phyloP scores from a whole-genome alignment of 768 basidiomycete genomes.

The Termitomyces bulborhizus region DNA sequence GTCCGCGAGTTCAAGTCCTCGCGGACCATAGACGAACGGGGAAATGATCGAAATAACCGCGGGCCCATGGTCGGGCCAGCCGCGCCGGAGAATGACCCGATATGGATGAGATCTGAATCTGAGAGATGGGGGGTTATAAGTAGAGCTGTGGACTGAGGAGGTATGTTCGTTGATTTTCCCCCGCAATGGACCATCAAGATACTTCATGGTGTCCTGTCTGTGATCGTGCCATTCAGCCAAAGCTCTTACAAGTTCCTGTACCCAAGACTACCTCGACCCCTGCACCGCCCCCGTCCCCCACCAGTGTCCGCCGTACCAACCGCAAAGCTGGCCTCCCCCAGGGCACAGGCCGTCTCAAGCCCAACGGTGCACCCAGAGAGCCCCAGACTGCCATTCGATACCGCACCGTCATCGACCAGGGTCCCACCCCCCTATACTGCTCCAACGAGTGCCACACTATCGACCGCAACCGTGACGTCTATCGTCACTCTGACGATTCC shows the following conservation, averaged over 20 bases:
- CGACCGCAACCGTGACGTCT: conserved; percentile 48
- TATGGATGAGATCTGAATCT: conserved; percentile 6
- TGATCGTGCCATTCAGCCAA: conserved; percentile 74
- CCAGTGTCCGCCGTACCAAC: conserved; percentile 19
- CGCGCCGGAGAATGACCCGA: conserved; percentile 10
- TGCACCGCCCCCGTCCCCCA: conserved; percentile 34
- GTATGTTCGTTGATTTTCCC: conserved; percentile 5
- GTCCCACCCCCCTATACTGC: conserved; percentile 79
- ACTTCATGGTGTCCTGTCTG: conserved; percentile 80
- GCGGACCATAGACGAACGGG: conserved; percentile 8
- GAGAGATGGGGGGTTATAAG: conserved; percentile 16
- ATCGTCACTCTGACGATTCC: conserved; percentile 25
- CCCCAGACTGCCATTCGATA: conserved; percentile 20
- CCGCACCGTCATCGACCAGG: conserved; percentile 73
- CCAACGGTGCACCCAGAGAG: conserved; percentile 41
- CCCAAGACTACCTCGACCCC: conserved; percentile 22
- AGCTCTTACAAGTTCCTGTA: conserved; percentile 52
- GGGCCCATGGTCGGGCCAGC: conserved; percentile 17
- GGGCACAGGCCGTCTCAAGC: conserved; percentile 59
- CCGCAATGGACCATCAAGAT: conserved; percentile 45
- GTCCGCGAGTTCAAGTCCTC: too few relatives aligned
- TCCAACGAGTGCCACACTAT: conserved; percentile 67
- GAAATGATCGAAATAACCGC: conserved; percentile 12
- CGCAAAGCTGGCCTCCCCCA: conserved; percentile 45
- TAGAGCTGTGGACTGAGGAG: too few relatives aligned